These are phyloP conservation scores for Triticum urartu DNA, from an alignment of 176 grass and related monocot genomes.

Conservation along the genomic window DNA sequence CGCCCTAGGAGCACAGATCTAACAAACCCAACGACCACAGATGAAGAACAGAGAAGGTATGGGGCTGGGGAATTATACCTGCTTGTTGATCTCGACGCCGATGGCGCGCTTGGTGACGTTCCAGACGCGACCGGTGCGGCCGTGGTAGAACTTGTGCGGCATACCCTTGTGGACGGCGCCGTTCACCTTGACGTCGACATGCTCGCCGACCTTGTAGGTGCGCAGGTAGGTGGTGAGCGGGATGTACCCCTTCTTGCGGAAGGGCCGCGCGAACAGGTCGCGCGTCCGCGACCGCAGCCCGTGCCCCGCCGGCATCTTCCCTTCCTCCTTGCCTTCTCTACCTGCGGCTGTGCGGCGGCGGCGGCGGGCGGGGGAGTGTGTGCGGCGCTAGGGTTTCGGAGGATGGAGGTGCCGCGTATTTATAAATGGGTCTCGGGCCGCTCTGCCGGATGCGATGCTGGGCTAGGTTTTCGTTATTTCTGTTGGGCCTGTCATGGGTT, in stretches of 20 bases:
- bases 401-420: background rate
- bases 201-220: conserved; percentile 87
- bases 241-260: conserved; percentile 90
- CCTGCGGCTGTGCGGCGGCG: conserved; percentile 19
- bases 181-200: conserved; percentile 91
- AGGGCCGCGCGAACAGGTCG: conserved; percentile 62
- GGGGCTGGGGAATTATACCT: conserved; percentile 38
- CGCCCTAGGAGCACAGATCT: conserved; percentile 10
- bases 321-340: background rate
- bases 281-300: conserved; percentile 73
- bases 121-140: conserved; percentile 78
- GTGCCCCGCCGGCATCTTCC: conserved; percentile 81
- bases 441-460: background rate
- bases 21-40: background rate
- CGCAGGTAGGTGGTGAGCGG: conserved; percentile 76
- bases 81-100: conserved; percentile 97
- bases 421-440: conserved; percentile 16
- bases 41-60: background rate
- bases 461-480: background rate
- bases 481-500: background rate
- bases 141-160: conserved; percentile 97
- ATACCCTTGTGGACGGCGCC: conserved; percentile 92
- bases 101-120: conserved; percentile 98
- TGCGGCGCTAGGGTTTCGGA: conserved; percentile 36
- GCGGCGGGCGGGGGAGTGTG: background rate